These are phyloP conservation scores for Arachis monticola DNA, from an alignment of 331 rosid genomes.

Conservation along the genomic window DNA sequence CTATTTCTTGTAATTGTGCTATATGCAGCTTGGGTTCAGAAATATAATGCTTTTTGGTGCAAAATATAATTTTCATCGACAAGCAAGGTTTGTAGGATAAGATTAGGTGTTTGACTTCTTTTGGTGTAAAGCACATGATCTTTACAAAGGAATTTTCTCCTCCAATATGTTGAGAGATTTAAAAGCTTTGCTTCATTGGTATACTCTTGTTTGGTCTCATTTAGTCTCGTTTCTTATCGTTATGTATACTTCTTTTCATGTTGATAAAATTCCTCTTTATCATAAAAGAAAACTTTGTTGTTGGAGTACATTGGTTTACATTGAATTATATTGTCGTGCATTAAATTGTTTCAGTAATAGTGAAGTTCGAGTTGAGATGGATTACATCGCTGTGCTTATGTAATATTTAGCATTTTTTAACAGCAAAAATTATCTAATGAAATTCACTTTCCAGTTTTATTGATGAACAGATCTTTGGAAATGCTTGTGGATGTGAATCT, in stretches of 20 bases:
- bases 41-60: background rate
- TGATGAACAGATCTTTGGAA: constrained; percentile 87
- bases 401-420: constrained; percentile 36
- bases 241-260: too few species aligned
- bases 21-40: background rate
- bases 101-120: too few species aligned
- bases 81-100: too few species aligned
- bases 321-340: background rate
- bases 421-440: constrained; percentile 51
- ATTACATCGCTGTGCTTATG: constrained; percentile 26
- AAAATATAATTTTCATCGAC: background rate
- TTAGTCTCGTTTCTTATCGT: too few species aligned
- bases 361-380: constrained; percentile 31
- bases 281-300: background rate
- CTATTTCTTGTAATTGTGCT: background rate
- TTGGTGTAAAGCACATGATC: too few species aligned
- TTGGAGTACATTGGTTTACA: constrained; percentile 15
- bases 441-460: constrained; percentile 60
- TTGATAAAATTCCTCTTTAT: too few species aligned
- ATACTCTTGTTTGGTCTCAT: too few species aligned
- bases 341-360: constrained; percentile 31
- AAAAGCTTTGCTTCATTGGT: too few species aligned
- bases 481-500: constrained; percentile 87
- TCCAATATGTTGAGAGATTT: too few species aligned
- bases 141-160: too few species aligned